Evolutionary conservation across 2,329 filamentous ascomycete species (phyloP), one percentile per base, ranked within the genome.

Genomic region (Aspergillus sp.): DNA sequence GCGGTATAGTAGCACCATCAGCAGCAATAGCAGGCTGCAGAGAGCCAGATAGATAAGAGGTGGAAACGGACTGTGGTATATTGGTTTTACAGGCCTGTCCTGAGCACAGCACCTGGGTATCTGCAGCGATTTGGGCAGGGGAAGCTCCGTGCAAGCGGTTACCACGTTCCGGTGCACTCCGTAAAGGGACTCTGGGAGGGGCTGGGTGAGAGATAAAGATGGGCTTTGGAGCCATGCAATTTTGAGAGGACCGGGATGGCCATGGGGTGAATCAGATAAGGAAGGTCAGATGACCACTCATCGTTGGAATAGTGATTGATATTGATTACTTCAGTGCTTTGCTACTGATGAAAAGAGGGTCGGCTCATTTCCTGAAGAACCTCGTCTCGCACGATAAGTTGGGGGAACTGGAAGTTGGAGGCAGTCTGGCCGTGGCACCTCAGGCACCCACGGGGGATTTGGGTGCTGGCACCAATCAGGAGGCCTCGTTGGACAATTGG

Each of bases 401-500:
- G 32, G 32, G 32, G 32, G 32, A 27, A 27, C 25, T 27, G 25
- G 25, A 2, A 36, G 30, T 36, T 36, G 11, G 30, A 11, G 25
- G 30, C 10, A 36, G 32, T 36, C 1, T 13, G 32, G 32, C 32
- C 32, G 10, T 36, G 32, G 32, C 32, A 47, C 53, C 39, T 54
- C 38, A 44, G 52, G 21, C 38, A 44, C 39, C 39, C 17, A 19
- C 23, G 41, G 41, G 52, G 25, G 38, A 10, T 21, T 21, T 53
- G 38, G 23, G 15, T 55, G 53, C 13, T 55, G 53, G 53, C 53
- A 27, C 53, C 53, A 55, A 55, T 55, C 53, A 55, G 53, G 17
- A 32, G 6, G 17, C n/a, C 53, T 21, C 13, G 39, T 25, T 23
- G 39, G n/a, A 27, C 57, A 57, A 53, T 27, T 54, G 54, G n/a